phyloP scores from a whole-genome alignment of 495 filamentous ascomycete species.

The Pseudotulostoma volvatum region DNA sequence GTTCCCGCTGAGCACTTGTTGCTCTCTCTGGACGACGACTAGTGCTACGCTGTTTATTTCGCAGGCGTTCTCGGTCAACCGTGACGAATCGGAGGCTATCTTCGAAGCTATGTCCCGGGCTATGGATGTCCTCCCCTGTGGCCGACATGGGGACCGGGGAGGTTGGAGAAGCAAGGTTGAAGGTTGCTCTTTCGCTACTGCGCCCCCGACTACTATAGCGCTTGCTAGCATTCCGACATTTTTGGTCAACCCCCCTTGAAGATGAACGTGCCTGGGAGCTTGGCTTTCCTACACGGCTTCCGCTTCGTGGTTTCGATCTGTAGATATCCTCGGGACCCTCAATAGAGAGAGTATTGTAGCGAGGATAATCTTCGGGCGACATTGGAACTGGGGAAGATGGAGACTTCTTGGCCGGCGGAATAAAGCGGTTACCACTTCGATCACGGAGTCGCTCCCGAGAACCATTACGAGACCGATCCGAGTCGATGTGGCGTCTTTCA shows the following conservation, averaged over 20 bases:
- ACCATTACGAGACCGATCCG: constrained; percentile 35
- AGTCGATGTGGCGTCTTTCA: constrained; percentile 31
- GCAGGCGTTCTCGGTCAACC: constrained; percentile 44
- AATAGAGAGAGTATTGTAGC: constrained; percentile 30
- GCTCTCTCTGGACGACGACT: constrained; percentile 32
- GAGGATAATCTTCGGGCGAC: constrained; percentile 68
- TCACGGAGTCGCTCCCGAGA: constrained; percentile 52
- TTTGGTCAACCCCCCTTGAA: constrained; percentile 3
- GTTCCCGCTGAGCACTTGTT: constrained; percentile 27
- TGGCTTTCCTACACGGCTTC: constrained; percentile 22
- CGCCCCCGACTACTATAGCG: constrained; percentile 33
- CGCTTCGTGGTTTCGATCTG: constrained; percentile 24
- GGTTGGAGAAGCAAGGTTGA: constrained; percentile 56
- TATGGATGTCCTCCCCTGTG: constrained; percentile 16
- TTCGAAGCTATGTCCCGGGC: constrained; percentile 31
- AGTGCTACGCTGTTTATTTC: constrained; percentile 36
- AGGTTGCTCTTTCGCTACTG: constrained; percentile 40
- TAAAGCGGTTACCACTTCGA: constrained; percentile 45
- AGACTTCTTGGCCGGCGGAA: constrained; percentile 69
- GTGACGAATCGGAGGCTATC: constrained; percentile 44
- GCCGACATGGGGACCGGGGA: constrained; percentile 58
- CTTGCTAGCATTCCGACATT: constrained; percentile 24
- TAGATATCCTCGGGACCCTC: constrained; percentile 27
- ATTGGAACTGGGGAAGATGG: constrained; percentile 83
- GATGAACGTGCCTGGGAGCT: constrained; percentile 22